These are phyloP conservation scores for Salinomyces thailandicus DNA, from an alignment of 2,329 filamentous ascomycete genomes.

Conservation along the genomic window DNA sequence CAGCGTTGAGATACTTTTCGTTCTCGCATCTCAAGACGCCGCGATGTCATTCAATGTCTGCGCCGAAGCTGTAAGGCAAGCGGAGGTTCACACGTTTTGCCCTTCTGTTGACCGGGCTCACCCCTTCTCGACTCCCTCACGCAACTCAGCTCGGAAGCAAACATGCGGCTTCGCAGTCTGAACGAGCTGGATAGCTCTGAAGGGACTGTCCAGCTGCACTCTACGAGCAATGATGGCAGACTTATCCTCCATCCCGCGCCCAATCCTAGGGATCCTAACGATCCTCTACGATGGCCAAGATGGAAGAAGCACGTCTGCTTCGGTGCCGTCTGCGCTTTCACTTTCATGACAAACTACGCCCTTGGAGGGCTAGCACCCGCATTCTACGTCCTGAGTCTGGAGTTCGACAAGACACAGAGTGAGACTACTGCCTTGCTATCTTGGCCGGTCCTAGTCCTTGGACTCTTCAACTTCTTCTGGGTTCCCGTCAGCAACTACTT, in stretches of 20 bases:
- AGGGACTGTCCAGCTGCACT: conserved; percentile 30
- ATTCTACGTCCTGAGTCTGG: conserved; percentile 33
- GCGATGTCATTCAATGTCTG: too few species aligned
- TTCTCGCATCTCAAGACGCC: too few species aligned
- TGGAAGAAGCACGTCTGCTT: conserved; percentile 40
- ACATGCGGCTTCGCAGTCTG: conserved; percentile 27
- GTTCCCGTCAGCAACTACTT: conserved; percentile 39
- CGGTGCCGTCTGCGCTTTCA: conserved; percentile 35
- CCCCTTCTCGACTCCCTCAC: too few species aligned
- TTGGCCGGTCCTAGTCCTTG: conserved; percentile 38
- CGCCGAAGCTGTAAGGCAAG: too few species aligned
- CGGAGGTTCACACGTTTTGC: too few species aligned
- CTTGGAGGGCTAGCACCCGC: conserved; percentile 37
- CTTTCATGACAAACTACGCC: conserved; percentile 37
- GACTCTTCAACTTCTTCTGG: conserved; percentile 44
- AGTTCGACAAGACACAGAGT: conserved; percentile 37
- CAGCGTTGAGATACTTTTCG: too few species aligned
- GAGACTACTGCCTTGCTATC: conserved; percentile 33
- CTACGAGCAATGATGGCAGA: conserved; percentile 9
- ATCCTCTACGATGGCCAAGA: conserved; percentile 40
- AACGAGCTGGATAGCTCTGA: conserved; percentile 29
- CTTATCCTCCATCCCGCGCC: conserved; percentile 41
- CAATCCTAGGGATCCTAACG: conserved; percentile 35
- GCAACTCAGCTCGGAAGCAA: too few species aligned
- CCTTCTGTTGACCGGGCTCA: too few species aligned